phyloP scores from a whole-genome alignment of 2,329 filamentous ascomycete species.

The Trichoderma semiorbis region DNA sequence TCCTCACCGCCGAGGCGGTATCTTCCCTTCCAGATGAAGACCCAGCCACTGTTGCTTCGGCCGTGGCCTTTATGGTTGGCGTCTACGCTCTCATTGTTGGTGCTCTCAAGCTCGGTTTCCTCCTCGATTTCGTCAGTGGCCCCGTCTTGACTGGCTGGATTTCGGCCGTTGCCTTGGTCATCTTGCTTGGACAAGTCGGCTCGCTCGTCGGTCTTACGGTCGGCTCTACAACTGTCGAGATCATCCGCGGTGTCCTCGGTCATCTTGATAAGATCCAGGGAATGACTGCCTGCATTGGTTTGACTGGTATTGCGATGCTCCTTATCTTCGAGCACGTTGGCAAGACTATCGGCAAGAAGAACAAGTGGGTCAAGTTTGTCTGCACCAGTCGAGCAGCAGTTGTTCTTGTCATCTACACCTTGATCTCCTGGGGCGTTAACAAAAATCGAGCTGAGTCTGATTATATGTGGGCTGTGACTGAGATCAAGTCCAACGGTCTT shows the following conservation, averaged over 20 bases:
- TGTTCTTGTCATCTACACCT: constrained; percentile 58
- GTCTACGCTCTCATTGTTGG: constrained; percentile 58
- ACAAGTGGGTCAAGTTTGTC: constrained; percentile 55
- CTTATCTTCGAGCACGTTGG: constrained; percentile 55
- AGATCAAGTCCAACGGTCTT: constrained; percentile 56
- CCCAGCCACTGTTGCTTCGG: constrained; percentile 55
- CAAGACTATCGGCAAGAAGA: constrained; percentile 55
- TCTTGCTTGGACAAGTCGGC: constrained; percentile 62
- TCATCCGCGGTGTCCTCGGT: constrained; percentile 57
- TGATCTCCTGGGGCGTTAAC: constrained; percentile 62
- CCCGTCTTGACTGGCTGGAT: constrained; percentile 64
- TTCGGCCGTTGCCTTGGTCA: constrained; percentile 62
- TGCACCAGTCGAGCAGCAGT: constrained; percentile 60
- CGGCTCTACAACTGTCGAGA: constrained; percentile 50
- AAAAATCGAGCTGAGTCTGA: constrained; percentile 43
- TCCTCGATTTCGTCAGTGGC: constrained; percentile 63
- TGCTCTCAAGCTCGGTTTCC: constrained; percentile 60
- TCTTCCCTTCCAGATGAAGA: constrained; percentile 49
- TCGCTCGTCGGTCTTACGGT: constrained; percentile 56
- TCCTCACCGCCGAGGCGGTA: constrained; percentile 61
- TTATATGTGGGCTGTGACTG: constrained; percentile 53
- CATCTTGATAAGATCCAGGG: constrained; percentile 55
- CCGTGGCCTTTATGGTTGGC: constrained; percentile 61
- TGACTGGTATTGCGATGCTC: constrained; percentile 55
- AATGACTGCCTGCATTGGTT: constrained; percentile 56